Percentiles rank a stretch among this genome's conserved stretches.
Evolutionary conservation across 2,329 filamentous ascomycete species (phyloP).

Genomic region (Fusarium kyushuense): DNA sequence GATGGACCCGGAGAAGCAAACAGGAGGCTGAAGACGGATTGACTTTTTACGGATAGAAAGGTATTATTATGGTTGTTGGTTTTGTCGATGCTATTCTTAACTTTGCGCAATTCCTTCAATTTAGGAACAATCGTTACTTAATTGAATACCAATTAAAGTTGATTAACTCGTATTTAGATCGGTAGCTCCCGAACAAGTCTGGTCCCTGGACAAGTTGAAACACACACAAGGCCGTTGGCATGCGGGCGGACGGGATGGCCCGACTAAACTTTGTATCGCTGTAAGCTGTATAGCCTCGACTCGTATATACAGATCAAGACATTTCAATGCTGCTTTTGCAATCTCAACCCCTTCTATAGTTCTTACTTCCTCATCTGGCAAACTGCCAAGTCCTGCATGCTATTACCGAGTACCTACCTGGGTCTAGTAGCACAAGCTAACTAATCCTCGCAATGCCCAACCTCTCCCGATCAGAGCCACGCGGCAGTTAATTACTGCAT

Average conservation of each 20-base stretch:
- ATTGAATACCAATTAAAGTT: not conserved
- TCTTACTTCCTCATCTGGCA: not conserved
- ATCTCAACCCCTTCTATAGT: not conserved
- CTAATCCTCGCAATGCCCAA: slow-evolving; percentile 29
- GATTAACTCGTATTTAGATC: slow-evolving; percentile 12
- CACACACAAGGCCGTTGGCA: slow-evolving; percentile 27
- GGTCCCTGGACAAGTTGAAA: not conserved
- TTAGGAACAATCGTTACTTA: not conserved
- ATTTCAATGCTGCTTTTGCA: not conserved
- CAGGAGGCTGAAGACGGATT: slow-evolving; percentile 18
- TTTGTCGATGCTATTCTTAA: not conserved
- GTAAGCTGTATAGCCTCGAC: not conserved
- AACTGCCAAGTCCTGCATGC: not conserved
- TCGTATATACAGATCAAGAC: not conserved
- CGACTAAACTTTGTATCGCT: slow-evolving; percentile 40
- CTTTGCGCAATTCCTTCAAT: too few species aligned
- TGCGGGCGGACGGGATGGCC: slow-evolving; percentile 44
- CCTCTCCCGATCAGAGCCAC: slow-evolving; percentile 34
- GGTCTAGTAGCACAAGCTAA: slow-evolving; percentile 15
- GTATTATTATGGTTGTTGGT: not conserved
- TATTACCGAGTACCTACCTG: slow-evolving; percentile 5
- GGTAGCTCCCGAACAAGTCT: slow-evolving; percentile 24
- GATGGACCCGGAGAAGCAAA: slow-evolving; percentile 24
- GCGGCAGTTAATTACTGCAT: slow-evolving; percentile 27
- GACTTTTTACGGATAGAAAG: too few species aligned